Percentiles rank a stretch among this genome's conserved stretches.
These are phyloP conservation scores for Beauveria sp. DNA, from an alignment of 2,329 filamentous ascomycete genomes.

Conservation along the genomic window DNA sequence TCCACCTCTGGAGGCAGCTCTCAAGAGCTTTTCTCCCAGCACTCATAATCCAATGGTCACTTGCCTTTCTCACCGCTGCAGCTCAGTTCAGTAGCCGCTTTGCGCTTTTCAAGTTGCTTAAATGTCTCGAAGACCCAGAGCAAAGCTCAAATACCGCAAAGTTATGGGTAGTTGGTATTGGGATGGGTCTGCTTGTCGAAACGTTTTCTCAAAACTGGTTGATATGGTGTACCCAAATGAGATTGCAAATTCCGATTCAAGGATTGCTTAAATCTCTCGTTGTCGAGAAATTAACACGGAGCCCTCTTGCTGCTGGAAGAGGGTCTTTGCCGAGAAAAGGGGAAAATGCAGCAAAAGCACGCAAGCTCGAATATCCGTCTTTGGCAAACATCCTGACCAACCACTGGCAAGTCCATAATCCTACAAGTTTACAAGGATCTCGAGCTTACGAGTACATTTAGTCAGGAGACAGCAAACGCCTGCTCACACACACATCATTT, in stretches of 20 bases:
- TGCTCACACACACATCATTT: conserved; percentile 1
- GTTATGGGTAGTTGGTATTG: neutral
- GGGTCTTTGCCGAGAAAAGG: neutral
- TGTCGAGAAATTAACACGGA: conserved; percentile 9
- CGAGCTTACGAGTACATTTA: neutral
- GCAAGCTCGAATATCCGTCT: neutral
- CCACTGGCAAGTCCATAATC: neutral
- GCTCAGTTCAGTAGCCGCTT: conserved; percentile 7
- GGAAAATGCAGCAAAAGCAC: neutral
- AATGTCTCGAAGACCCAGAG: neutral
- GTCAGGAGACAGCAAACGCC: neutral
- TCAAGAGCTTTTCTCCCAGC: neutral
- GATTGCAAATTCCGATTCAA: conserved; percentile 1
- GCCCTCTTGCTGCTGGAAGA: neutral
- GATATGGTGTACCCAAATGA: conserved; percentile 4
- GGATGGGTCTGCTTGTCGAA: neutral
- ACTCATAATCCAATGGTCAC: conserved; percentile 4
- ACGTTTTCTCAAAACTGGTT: conserved; percentile 2
- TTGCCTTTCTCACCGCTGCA: neutral
- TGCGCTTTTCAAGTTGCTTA: neutral
- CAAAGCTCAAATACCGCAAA: neutral
- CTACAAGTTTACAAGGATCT: no score
- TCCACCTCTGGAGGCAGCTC: neutral
- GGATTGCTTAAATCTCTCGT: conserved; percentile 7
- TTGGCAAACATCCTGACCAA: neutral